phyloP scores from a whole-genome alignment of 768 basidiomycete species.

The Hortiboletus flavorubellus region DNA sequence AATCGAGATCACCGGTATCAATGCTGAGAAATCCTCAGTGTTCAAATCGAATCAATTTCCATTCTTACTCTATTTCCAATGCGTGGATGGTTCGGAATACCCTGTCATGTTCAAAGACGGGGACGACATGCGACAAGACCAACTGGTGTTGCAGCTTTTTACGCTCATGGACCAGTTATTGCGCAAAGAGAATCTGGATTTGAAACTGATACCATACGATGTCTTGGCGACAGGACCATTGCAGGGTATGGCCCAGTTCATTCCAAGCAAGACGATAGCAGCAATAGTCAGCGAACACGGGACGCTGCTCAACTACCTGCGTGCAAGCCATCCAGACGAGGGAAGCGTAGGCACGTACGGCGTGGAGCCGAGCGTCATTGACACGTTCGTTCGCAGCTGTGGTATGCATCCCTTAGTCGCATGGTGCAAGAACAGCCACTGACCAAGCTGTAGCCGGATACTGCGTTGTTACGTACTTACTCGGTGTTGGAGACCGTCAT shows the following conservation, averaged over 20 bases:
- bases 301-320: constrained; percentile 81
- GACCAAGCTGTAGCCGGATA: constrained; percentile 72
- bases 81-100: constrained; percentile 79
- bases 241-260: constrained; percentile 96
- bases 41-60: constrained; percentile 98
- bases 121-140: constrained; percentile 98
- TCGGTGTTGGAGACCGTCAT: constrained; percentile 97
- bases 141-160: constrained; percentile 97
- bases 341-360: constrained; percentile 93
- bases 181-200: constrained; percentile 91
- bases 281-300: constrained; percentile 92
- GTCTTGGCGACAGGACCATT: constrained; percentile 89
- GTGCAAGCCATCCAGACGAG: constrained; percentile 86
- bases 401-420: constrained; percentile 53
- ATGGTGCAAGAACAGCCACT: constrained; percentile 3
- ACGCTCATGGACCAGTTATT: constrained; percentile 95
- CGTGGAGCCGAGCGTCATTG: constrained; percentile 91
- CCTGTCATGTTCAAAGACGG: constrained; percentile 99
- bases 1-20: constrained; percentile 80
- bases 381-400: constrained; percentile 95
- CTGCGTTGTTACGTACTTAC: constrained; percentile 93
- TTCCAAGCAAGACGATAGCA: constrained; percentile 93
- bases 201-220: constrained; percentile 87
- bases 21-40: constrained; percentile 87
- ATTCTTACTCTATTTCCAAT: constrained; percentile 85